phyloP scores from a whole-genome alignment of 192 early-diverging fungal genomes.

The Backusella liffmaniae region DNA sequence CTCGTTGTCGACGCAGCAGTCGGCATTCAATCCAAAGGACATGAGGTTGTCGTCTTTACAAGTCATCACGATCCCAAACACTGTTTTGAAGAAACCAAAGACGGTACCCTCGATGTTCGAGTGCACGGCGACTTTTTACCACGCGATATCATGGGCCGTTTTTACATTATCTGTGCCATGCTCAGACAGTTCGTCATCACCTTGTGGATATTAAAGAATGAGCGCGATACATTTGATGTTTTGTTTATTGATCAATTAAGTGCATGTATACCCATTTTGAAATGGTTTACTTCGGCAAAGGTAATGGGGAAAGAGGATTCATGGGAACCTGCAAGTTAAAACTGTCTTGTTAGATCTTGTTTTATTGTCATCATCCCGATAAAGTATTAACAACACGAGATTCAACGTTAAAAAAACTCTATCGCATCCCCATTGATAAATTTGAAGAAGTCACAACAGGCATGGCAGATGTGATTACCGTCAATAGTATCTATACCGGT shows the following conservation, averaged over 20 bases:
- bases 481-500: slow-evolving; percentile 90
- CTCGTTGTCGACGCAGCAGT: slow-evolving; percentile 91
- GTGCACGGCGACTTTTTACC: slow-evolving; percentile 79
- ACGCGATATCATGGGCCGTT: slow-evolving; percentile 62
- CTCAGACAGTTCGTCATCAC: slow-evolving; percentile 72
- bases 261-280: slow-evolving; percentile 78
- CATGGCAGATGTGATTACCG: slow-evolving; percentile 89
- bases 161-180: slow-evolving; percentile 82
- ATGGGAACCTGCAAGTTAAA: background rate
- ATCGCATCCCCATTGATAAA: slow-evolving; percentile 79
- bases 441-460: slow-evolving; percentile 86
- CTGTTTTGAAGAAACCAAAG: slow-evolving; percentile 89
- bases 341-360: slow-evolving; percentile 62
- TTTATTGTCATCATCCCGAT: slow-evolving; percentile 98
- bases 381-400: slow-evolving; percentile 72
- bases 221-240: slow-evolving; percentile 63
- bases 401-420: slow-evolving; percentile 60
- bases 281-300: slow-evolving; percentile 57
- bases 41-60: slow-evolving; percentile 81
- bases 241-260: slow-evolving; percentile 89
- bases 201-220: slow-evolving; percentile 43
- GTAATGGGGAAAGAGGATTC: slow-evolving; percentile 27
- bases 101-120: slow-evolving; percentile 79
- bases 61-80: slow-evolving; percentile 86
- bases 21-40: slow-evolving; percentile 76